Conservation (phyloP, 176 grass and related monocot species). For the Zea mays region Zm-B73-REFERENCE-NAM-5.0 NC_050096.1:278269501-278270000, state of each 20-base stretch:
- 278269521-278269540: not conserved
- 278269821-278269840: slow-evolving; percentile 30
- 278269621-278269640: slow-evolving; percentile 1
- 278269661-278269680: not conserved
- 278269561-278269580: not conserved
- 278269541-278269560: too few species aligned
- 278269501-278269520: too few species aligned
- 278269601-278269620: not conserved
- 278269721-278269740: not conserved
- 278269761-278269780: not conserved
- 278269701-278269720: not conserved
- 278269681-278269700: slow-evolving; percentile 11
- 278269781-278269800: not conserved
- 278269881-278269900: not conserved
- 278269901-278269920: not conserved
- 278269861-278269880: slow-evolving; percentile 4
- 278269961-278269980: too few species aligned
- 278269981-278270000: too few species aligned
- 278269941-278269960: too few species aligned
- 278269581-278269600: not conserved
- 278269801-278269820: slow-evolving; percentile 32
- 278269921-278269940: not conserved
- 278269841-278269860: slow-evolving; percentile 4
- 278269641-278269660: too few species aligned
- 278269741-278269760: not conserved